These are phyloP conservation scores for Microbotryum intermedium DNA, from an alignment of 1,284 basidiomycete species.

Conservation along the genomic window DNA sequence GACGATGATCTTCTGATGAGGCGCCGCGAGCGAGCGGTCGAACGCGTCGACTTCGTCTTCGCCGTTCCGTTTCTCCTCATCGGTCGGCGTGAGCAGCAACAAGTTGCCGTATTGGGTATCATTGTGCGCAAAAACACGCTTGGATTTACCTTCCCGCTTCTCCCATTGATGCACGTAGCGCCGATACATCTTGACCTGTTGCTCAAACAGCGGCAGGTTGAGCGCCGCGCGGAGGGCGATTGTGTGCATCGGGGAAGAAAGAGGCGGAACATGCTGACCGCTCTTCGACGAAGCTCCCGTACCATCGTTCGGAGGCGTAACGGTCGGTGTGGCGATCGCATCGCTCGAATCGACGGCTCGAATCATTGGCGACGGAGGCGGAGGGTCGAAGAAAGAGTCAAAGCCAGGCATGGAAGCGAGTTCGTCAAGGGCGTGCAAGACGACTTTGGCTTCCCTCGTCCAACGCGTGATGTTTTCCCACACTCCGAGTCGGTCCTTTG, in stretches of 20 bases:
- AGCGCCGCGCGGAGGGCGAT: slow-evolving; percentile 41
- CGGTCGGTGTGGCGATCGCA: background rate
- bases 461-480: slow-evolving; percentile 37
- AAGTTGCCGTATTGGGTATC: slow-evolving; percentile 91
- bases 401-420: slow-evolving; percentile 23
- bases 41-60: slow-evolving; percentile 17
- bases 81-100: slow-evolving; percentile 50
- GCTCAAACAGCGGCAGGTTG: slow-evolving; percentile 55
- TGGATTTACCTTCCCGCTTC: slow-evolving; percentile 49
- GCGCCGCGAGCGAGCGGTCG: slow-evolving; percentile 19
- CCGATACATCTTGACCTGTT: slow-evolving; percentile 59
- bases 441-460: slow-evolving; percentile 37
- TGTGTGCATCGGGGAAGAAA: slow-evolving; percentile 9
- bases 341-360: background rate
- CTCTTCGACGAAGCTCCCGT: background rate
- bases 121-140: slow-evolving; percentile 65
- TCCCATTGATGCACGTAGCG: slow-evolving; percentile 58
- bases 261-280: slow-evolving; percentile 8
- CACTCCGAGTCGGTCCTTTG: slow-evolving; percentile 28
- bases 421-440: slow-evolving; percentile 37
- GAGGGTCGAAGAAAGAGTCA: slow-evolving; percentile 11
- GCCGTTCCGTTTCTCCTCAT: slow-evolving; percentile 3
- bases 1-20: slow-evolving; percentile 62
- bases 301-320: slow-evolving; percentile 7
- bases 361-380: slow-evolving; percentile 2